phyloP scores from a whole-genome alignment of 371 early-diverging fungal genomes.

The Mortierella sp. region DNA sequence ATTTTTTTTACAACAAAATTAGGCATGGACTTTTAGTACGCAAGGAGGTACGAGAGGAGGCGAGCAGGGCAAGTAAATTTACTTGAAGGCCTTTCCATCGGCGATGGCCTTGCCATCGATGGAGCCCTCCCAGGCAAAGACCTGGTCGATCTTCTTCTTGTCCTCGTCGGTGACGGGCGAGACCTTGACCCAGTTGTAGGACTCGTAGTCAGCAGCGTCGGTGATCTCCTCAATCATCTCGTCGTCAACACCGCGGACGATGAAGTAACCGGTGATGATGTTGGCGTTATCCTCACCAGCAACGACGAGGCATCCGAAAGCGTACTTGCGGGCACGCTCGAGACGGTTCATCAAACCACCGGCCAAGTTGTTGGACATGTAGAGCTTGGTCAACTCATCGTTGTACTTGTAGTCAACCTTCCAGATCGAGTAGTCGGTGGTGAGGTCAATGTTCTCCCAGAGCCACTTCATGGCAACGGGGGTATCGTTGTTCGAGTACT shows the following conservation, averaged over 20 bases:
- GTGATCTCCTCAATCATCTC: slow-evolving; percentile 88
- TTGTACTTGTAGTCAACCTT: slow-evolving; percentile 93
- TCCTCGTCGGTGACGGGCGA: slow-evolving; percentile 65
- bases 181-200: slow-evolving; percentile 84
- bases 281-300: slow-evolving; percentile 92
- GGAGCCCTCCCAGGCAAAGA: slow-evolving; percentile 75
- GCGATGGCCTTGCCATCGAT: slow-evolving; percentile 67
- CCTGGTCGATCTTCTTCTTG: slow-evolving; percentile 56
- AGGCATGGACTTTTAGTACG: neutral
- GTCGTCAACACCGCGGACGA: slow-evolving; percentile 84
- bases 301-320: slow-evolving; percentile 91
- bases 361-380: slow-evolving; percentile 92
- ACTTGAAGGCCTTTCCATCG: slow-evolving; percentile 88
- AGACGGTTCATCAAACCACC: slow-evolving; percentile 95
- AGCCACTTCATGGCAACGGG: slow-evolving; percentile 93
- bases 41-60: neutral
- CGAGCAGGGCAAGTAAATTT: slow-evolving; percentile 45
- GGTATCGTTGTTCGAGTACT: slow-evolving; percentile 96
- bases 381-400: slow-evolving; percentile 82
- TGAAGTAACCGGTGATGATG: slow-evolving; percentile 93
- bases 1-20: slow-evolving; percentile 1
- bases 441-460: slow-evolving; percentile 89
- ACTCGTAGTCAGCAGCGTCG: slow-evolving; percentile 92
- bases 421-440: slow-evolving; percentile 90
- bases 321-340: slow-evolving; percentile 95